Conservation (phyloP, 75 land plant species). For the Cryptomeria japonica region DNA sequence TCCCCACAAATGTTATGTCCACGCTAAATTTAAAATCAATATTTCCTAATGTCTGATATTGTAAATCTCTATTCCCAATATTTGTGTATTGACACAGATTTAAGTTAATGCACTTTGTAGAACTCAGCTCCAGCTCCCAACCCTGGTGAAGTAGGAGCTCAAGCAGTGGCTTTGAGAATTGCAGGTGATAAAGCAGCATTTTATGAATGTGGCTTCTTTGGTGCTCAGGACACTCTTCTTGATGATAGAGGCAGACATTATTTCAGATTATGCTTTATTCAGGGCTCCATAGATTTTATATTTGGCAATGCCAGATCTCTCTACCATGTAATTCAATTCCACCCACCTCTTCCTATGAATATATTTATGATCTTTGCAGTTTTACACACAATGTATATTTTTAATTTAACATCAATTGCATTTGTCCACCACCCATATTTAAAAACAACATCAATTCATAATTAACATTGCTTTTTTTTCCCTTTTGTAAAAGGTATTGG, state of each 20-base stretch:
- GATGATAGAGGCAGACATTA: slow-evolving; percentile 83
- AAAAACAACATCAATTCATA: too few species aligned
- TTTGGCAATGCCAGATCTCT: slow-evolving; percentile 81
- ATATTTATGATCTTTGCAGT: background rate
- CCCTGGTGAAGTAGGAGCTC: slow-evolving; percentile 83
- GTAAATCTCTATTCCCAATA: background rate
- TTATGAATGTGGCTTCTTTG: slow-evolving; percentile 83
- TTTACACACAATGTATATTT: background rate
- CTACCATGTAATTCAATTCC: slow-evolving; percentile 49
- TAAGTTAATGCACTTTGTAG: slow-evolving; percentile 22
- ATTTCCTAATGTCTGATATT: background rate
- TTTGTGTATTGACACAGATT: background rate
- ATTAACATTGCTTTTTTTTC: too few species aligned
- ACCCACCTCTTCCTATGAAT: background rate
- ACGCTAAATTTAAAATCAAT: too few species aligned
- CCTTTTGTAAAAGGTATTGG: too few species aligned
- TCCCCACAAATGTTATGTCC: background rate
- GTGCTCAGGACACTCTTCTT: slow-evolving; percentile 85
- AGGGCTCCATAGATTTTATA: slow-evolving; percentile 92
- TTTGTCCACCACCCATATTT: background rate
- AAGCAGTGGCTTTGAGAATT: slow-evolving; percentile 79
- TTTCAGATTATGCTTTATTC: slow-evolving; percentile 77
- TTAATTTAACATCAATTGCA: background rate
- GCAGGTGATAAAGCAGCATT: slow-evolving; percentile 77
- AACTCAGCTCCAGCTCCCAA: slow-evolving; percentile 77